Base-by-base conservation (phyloP, 2,329 filamentous ascomycete genomes). In the Dactylellina drechsleri region DNA sequence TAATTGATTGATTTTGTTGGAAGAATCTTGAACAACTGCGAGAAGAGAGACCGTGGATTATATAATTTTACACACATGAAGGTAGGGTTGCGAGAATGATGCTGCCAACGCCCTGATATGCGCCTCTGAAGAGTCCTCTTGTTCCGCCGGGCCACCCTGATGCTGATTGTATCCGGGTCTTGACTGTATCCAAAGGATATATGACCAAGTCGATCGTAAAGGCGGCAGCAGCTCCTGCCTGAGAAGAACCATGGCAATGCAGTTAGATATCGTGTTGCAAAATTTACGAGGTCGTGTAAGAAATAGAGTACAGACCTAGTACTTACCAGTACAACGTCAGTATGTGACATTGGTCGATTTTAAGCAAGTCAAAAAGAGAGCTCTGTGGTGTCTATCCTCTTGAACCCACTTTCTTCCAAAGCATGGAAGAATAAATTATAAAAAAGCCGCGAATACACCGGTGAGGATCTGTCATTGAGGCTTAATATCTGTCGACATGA, bases 51-150 rank as follows among this genome's bases (percentile, higher is more conserved):
- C 31, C 6, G 2, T 23, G 23, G 23, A 36, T 36, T 8, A 36
- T 36, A 10, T 20, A 52, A 52, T 8, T n/a, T n/a, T 18, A 43
- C 78, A 75, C 81, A 92, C 90, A 92, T 66, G 91, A 91, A n/a
- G 93, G 93, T n/a, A 97, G 84, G 0, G 93, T 97, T 10, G 92
- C 91, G 31, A 97, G 83, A 8, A 97, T 88, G 20, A 96, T 90
- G 79, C 91, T 93, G 66, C 92, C 92, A 18, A 97, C 86, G 18
- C 93, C 93, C 81, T 97, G 93, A 79, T 97, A 97, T 5, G 97
- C 83, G 0, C 93, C 93, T 12, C 88, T 85, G 77, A 92, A 86
- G 0, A 83, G 82, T 15, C 85, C 84, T 82, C 89, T 94, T 0
- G 89, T 85, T 58, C 86, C 86, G 43, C 53, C 62, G 15, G 87